Base-by-base conservation (phyloP, 352 stramenopile species). In the Phytophthora parvispora region DNA sequence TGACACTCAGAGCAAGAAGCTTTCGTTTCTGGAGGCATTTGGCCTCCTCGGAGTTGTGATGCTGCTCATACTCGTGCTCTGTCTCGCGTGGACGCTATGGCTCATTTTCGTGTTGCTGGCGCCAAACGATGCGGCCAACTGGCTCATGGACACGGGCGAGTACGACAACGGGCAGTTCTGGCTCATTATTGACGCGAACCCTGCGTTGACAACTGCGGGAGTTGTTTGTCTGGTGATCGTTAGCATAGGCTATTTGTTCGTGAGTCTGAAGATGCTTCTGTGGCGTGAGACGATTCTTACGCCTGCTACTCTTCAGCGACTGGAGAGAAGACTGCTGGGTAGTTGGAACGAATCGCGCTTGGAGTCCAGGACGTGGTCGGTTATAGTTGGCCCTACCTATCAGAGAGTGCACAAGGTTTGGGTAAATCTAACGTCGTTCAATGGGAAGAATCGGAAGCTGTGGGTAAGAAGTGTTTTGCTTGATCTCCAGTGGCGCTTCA, bases 141-240 rank as follows among this genome's bases (percentile, higher is more conserved):
- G 34, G 38, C 62, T 76, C 16, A 73, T 80, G 72, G 27, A 60
- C 32, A 80, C 68, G 22, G 48, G 15, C 0, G 36, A 67, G 9
- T 78, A 62, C n/a, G 68, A 80, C 50, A 53, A 65, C 3, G 67
- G 62, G 18, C 47, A 64, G 34, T 77, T 80, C 54, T 76, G 72
- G 62, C 54, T 70, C 13, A 73, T 73, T 45, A 43, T 64, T 22
- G 64, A 74, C 29, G 8, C 52, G 2, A 57, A 64, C 3, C 40
- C 29, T 20, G 9, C 13, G 0, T 22, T 77, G 27, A 70, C 50
- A 9, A 8, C 5, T 1, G 34, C 31, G 1, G 54, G 48, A 1
- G 47, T 60, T 6, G 45, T 38, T 1, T 29, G 69, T 3, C 3
- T 72, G 12, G 4, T 61, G 2, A 3, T 72, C 9, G 53, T 70